Evolutionary conservation across 2,329 filamentous ascomycete genomes (phyloP), one percentile per base, ranked within the genome.

Genomic region (Trichoderma breve): DNA sequence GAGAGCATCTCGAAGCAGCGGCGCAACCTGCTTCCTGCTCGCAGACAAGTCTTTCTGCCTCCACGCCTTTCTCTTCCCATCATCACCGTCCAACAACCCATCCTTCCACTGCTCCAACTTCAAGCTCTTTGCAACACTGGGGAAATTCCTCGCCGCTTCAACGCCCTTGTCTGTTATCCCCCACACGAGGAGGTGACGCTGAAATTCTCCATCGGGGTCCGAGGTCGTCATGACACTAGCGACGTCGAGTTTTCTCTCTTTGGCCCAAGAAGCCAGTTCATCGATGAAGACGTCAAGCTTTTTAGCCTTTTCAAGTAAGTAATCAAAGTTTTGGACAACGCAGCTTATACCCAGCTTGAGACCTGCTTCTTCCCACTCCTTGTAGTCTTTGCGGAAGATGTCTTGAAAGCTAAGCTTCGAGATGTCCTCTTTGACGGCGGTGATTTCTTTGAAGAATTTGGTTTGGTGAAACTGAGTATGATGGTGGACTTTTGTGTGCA

Each of bases 341-440:
- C 88, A 88, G 76, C 89, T 88, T 18, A 93, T 89, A n/a, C 93
- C 93, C 5, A 95, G 84, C 21, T 82, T 84, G 47, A 89, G 78
- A 0, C 80, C 82, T 12, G 83, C 82, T 70, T 89, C 88, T 12
- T 82, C 82, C 93, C 93, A 96, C 78, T 92, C 86, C 82, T 97
- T 97, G 82, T 95, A 97, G 81, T 97, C 93, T 80, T 95, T 95
- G 74, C 92, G 86, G 67, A 95, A 81, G 51, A 95, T 86, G 75
- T 95, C 93, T 26, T 86, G 82, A 75, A 94, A 80, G 47, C 82
- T 83, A 60, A 96, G 81, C 0, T 78, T 75, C 3, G 86, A 87
- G 66, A 96, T 85, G 75, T 94, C 88, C 74, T 89, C 87, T 80
- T 95, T 95, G 6, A 92, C 90, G 6, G 80, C 80, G 1, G 85